These are phyloP conservation scores for Coelastrella sp. DNA, from an alignment of 139 green algal species.

Conservation along the genomic window DNA sequence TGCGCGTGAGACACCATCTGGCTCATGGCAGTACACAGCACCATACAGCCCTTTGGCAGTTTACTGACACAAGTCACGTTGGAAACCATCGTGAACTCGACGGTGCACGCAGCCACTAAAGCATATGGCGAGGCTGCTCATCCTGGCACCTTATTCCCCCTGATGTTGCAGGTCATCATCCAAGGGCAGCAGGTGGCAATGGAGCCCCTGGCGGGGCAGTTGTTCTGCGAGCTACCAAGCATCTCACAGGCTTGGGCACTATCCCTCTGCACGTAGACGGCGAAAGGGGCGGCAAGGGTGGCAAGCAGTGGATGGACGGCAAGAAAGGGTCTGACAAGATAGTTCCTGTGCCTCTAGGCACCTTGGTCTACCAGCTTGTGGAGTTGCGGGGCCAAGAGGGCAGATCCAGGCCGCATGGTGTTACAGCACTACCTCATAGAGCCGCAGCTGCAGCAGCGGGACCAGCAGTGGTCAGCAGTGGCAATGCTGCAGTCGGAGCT, in stretches of 20 bases:
- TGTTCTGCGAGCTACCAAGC: slow-evolving; percentile 30
- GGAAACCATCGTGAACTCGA: no score
- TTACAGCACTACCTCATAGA: slow-evolving; percentile 12
- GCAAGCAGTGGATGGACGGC: slow-evolving; percentile 51
- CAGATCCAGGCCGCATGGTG: neutral
- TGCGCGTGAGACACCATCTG: neutral
- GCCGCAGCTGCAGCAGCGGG: neutral
- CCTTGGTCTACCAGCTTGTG: slow-evolving; percentile 23
- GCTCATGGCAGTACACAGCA: neutral
- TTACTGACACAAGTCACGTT: no score
- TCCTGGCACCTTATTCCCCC: neutral
- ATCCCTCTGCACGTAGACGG: slow-evolving; percentile 31
- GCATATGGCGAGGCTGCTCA: no score
- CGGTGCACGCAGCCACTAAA: no score
- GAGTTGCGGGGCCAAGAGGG: neutral
- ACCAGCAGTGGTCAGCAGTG: no score
- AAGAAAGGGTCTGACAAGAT: slow-evolving; percentile 17
- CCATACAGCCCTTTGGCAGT: no score
- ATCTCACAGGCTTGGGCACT: slow-evolving; percentile 28
- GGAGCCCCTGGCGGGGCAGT: slow-evolving; percentile 45
- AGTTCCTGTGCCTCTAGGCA: slow-evolving; percentile 40
- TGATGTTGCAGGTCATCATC: slow-evolving; percentile 27
- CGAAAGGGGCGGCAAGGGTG: slow-evolving; percentile 6
- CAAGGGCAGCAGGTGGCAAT: slow-evolving; percentile 41
- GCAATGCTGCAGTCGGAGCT: neutral